These are phyloP conservation scores for Medicago arabica DNA, from an alignment of 306 rosid genomes.

Conservation along the genomic window DNA sequence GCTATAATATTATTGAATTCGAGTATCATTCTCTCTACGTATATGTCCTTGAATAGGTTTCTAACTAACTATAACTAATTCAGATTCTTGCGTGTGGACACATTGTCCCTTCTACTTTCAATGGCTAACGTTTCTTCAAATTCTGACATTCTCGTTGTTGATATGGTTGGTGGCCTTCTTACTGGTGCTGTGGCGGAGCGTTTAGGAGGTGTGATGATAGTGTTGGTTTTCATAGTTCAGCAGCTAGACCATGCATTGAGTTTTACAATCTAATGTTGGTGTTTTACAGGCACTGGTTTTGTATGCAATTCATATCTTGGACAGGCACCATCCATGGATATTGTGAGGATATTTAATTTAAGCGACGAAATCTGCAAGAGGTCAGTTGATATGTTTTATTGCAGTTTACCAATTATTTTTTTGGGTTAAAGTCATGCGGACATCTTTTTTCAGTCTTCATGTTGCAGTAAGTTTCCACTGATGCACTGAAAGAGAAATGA, in stretches of 20 bases:
- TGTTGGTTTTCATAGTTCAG: conserved; percentile 14
- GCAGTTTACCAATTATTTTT: not conserved
- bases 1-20: not conserved
- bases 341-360: conserved; percentile 85
- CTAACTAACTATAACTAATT: conserved; percentile 39
- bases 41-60: conserved; percentile 12
- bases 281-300: conserved; percentile 73
- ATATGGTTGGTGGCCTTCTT: conserved; percentile 88
- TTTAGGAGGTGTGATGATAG: conserved; percentile 68
- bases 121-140: conserved; percentile 84
- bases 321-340: conserved; percentile 70
- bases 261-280: conserved; percentile 20
- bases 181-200: conserved; percentile 98
- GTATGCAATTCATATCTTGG: conserved; percentile 81
- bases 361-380: conserved; percentile 76
- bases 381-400: conserved; percentile 47
- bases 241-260: conserved; percentile 10
- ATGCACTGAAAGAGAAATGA: not conserved
- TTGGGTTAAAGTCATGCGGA: conserved; percentile 19
- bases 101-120: conserved; percentile 86
- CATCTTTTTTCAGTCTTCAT: conserved; percentile 14
- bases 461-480: not conserved
- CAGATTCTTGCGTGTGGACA: conserved; percentile 88
- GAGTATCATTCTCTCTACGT: not conserved
- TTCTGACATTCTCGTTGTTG: conserved; percentile 86